A percentile compares a stretch with the other conserved stretches of the same genome.
phyloP scores from a whole-genome alignment of 2,329 filamentous ascomycete species.

The Ceratocystis lukuohia region DNA sequence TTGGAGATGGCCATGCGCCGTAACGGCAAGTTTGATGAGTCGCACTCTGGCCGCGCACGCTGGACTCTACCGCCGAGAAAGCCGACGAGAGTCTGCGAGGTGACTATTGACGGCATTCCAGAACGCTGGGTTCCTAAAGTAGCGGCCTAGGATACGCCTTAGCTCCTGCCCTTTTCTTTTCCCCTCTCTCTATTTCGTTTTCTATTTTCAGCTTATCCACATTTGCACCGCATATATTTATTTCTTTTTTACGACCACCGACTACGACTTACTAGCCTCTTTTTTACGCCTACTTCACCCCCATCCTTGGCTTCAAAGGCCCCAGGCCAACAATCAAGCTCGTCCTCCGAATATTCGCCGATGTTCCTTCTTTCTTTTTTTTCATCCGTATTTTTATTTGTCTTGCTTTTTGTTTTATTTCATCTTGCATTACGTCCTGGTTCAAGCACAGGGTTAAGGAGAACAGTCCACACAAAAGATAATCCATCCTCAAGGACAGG shows the following conservation, averaged over 20 bases:
- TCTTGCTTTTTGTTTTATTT: constrained; percentile 9
- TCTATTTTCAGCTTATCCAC: no score
- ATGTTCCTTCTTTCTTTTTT: neutral
- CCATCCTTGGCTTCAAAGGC: neutral
- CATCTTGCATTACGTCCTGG: neutral
- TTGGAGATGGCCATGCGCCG: constrained; percentile 61
- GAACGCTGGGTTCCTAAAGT: constrained; percentile 37
- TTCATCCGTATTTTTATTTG: neutral
- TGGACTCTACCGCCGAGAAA: constrained; percentile 56
- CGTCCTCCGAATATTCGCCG: neutral
- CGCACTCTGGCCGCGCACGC: constrained; percentile 51
- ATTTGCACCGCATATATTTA: neutral
- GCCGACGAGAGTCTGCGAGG: constrained; percentile 40
- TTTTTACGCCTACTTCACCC: neutral
- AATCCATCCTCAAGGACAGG: constrained; percentile 1
- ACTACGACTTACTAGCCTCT: neutral
- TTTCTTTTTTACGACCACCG: constrained; percentile 7
- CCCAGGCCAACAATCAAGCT: neutral
- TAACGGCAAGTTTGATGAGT: constrained; percentile 51
- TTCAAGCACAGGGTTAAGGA: neutral
- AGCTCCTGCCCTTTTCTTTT: neutral
- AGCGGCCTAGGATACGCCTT: neutral
- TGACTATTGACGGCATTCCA: constrained; percentile 45
- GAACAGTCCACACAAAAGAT: constrained; percentile 2
- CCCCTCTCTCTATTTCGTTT: neutral